These are phyloP conservation scores for Paramyrothecium sp. DNA, from an alignment of 2,329 filamentous ascomycete genomes.

Conservation along the genomic window DNA sequence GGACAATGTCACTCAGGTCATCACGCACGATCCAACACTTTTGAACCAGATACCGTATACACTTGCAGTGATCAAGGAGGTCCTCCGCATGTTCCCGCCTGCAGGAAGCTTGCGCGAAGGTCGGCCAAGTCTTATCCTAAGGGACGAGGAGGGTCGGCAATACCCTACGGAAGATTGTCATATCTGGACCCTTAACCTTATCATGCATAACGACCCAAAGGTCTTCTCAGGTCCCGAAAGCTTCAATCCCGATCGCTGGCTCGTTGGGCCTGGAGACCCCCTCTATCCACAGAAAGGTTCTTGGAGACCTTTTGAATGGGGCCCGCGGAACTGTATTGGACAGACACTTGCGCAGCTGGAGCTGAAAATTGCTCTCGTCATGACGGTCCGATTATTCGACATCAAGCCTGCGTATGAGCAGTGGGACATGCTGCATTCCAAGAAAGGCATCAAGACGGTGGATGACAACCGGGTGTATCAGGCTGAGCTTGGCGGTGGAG, in stretches of 20 bases:
- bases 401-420: neutral
- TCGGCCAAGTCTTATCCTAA: neutral
- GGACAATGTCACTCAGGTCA: neutral
- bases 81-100: neutral
- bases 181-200: neutral
- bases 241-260: neutral
- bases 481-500: neutral
- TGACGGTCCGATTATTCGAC: neutral
- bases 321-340: conserved; percentile 14
- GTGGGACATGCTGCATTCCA: neutral
- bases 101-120: neutral
- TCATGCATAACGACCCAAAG: conserved; percentile 1
- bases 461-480: neutral
- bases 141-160: neutral
- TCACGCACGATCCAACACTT: neutral
- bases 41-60: conserved; percentile 1
- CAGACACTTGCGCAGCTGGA: conserved; percentile 8
- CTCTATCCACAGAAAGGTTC: neutral
- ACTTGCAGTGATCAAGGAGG: neutral
- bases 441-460: neutral
- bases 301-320: conserved; percentile 3
- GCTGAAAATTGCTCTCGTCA: neutral
- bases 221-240: neutral
- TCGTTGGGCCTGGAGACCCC: neutral
- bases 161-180: neutral